Conservation (phyloP, 805 yeast genomes). For the Cyberlindnera maritima region DNA sequence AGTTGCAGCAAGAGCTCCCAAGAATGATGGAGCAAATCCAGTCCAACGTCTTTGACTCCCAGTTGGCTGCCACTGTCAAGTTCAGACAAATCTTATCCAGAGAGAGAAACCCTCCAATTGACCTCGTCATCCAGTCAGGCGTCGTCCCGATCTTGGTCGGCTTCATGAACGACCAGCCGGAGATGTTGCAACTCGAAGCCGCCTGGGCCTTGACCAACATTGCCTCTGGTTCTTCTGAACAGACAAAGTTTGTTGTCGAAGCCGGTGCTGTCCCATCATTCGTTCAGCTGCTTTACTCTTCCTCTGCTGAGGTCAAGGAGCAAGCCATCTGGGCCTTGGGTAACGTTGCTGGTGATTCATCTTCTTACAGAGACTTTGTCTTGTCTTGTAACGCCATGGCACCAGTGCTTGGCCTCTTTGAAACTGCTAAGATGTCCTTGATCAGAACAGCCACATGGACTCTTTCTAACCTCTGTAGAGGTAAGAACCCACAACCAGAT, state of each 20-base stretch:
- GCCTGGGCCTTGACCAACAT: conserved; percentile 99
- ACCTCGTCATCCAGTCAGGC: conserved; percentile 87
- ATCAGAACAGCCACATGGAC: conserved; percentile 99
- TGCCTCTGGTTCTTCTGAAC: conserved; percentile 90
- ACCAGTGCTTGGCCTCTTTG: conserved; percentile 78
- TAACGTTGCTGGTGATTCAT: conserved; percentile 97
- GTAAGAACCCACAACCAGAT: conserved; percentile 94
- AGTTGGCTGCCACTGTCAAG: conserved; percentile 84
- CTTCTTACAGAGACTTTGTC: conserved; percentile 86
- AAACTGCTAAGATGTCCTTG: conserved; percentile 80
- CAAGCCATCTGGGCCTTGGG: conserved; percentile 99
- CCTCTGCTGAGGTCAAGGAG: conserved; percentile 88
- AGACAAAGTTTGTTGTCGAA: conserved; percentile 87
- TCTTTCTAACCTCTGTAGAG: conserved; percentile 92
- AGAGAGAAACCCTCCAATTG: conserved; percentile 96
- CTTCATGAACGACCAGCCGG: conserved; percentile 78
- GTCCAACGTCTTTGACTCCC: conserved; percentile 72
- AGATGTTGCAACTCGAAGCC: conserved; percentile 91
- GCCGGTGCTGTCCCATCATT: conserved; percentile 93
- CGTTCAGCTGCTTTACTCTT: conserved; percentile 76
- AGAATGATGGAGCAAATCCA: conserved; percentile 78
- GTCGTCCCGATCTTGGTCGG: conserved; percentile 89
- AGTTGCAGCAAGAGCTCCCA: conserved; percentile 70
- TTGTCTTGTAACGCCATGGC: conserved; percentile 82
- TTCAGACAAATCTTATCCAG: conserved; percentile 92